Base-by-base conservation (phyloP, 345 rosid species). In the Syzygium oleosum region DNA sequence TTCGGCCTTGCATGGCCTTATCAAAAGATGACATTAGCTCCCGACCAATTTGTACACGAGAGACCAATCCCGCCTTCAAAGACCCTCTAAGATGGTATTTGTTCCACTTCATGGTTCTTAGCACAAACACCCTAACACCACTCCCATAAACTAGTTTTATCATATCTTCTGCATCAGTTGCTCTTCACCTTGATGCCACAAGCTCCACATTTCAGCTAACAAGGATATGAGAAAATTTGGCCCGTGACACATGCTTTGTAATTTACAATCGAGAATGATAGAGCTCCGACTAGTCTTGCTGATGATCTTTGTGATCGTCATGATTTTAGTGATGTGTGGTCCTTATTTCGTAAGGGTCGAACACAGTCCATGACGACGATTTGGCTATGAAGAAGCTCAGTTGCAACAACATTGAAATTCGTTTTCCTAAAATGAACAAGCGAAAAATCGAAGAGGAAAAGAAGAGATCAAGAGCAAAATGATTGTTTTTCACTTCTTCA, bases 231-330 rank as follows among this genome's bases (percentile, higher is more conserved):
- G 59, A 55, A 21, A 55, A 55, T 55, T 55, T 25, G 22, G 59
- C 22, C 59, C 59, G 16, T 22, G 59, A 55, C 59, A 55, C 27
- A 55, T 55, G 27, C 46, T 55, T 55, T 55, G 59, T 55, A 58
- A 58, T 58, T 58, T 58, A 58, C 63, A 58, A 23, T 23, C 3
- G 0, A 58, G 14, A 23, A 58, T 58, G 27, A 23, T 58, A 5
- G 25, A 58, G n/a, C 6, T 58, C 29, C 0, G 2, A 0, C 0
- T 1, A 58, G 25, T 58, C 63, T 58, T 22, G 29, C 4, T 22
- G 3, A 58, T 23, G n/a, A 58, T 58, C 59, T 58, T 6, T 58
- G 13, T 23, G 63, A n/a, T 23, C 13, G 25, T 13, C 3, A 58
- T 58, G 63, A 58, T 7, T 58, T 58, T 58, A n/a, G n/a, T 23